Conservation (phyloP, 768 basidiomycete species). For the Wakefieldia striispora region DNA sequence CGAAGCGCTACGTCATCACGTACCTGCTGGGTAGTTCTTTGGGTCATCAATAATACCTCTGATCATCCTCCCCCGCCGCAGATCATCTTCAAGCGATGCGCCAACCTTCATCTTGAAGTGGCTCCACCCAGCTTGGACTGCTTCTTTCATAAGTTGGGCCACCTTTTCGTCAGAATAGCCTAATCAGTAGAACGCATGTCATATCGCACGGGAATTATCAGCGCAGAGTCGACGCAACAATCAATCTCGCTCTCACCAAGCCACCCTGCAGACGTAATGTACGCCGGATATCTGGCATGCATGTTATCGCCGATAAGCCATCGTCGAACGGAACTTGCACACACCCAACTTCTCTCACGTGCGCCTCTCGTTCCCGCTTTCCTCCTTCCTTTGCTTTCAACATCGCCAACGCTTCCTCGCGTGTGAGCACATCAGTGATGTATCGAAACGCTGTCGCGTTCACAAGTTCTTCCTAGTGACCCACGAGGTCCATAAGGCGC, state of each 20-base stretch:
- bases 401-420: conserved; percentile 81
- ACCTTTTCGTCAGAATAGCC: conserved; percentile 92
- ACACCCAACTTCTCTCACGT: conserved; percentile 66
- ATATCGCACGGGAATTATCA: not conserved
- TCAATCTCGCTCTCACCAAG: conserved; percentile 45
- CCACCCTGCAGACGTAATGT: conserved; percentile 91
- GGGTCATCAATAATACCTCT: conserved; percentile 92
- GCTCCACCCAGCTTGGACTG: conserved; percentile 85
- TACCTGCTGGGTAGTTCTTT: conserved; percentile 55
- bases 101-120: conserved; percentile 99
- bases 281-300: conserved; percentile 75
- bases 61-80: conserved; percentile 81
- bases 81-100: conserved; percentile 72
- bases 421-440: conserved; percentile 88
- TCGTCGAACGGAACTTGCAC: conserved; percentile 9
- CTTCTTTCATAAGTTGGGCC: conserved; percentile 75
- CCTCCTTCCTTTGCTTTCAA: conserved; percentile 69
- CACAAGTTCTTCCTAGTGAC: conserved; percentile 67
- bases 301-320: conserved; percentile 4
- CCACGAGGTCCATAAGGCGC: conserved; percentile 4
- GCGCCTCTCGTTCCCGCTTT: conserved; percentile 74
- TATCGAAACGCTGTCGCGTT: conserved; percentile 78
- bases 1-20: conserved; percentile 24
- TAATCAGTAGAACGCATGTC: conserved; percentile 14
- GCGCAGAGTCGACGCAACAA: not conserved